Evolutionary conservation across 345 rosid genomes (phyloP).

Genomic region (Rhodomyrtus tomentosa): DNA sequence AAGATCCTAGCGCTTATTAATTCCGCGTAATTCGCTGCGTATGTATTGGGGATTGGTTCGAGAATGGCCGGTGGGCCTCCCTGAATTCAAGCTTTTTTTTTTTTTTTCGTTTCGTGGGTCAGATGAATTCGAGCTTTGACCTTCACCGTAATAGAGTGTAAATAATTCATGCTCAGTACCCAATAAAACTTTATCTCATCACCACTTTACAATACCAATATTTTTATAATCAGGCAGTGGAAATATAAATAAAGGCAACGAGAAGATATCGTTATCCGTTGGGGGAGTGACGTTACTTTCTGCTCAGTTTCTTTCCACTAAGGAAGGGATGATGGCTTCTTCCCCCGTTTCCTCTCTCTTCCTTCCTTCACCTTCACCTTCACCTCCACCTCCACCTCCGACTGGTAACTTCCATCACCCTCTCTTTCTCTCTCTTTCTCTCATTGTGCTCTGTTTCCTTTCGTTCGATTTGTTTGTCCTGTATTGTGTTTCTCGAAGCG

Average conservation of each 20-base stretch:
- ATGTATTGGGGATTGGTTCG: too few relatives aligned
- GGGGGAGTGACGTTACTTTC: neutral
- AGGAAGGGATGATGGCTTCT: conserved; percentile 27
- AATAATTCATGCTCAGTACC: too few relatives aligned
- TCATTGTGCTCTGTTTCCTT: neutral
- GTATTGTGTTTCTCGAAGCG: neutral
- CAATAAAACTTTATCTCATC: too few relatives aligned
- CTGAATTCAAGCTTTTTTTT: too few relatives aligned
- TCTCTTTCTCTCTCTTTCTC: neutral
- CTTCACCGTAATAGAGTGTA: too few relatives aligned
- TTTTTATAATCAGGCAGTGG: too few relatives aligned
- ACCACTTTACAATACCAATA: too few relatives aligned
- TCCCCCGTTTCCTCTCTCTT: conserved; percentile 42
- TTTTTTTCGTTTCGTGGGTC: too few relatives aligned
- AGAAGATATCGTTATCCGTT: conserved; percentile 53
- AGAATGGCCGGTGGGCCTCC: too few relatives aligned
- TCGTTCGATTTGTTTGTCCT: neutral
- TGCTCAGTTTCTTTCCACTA: neutral
- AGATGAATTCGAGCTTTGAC: too few relatives aligned
- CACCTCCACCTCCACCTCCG: neutral
- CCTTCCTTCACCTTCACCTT: conserved; percentile 15
- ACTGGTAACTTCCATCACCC: conserved; percentile 10
- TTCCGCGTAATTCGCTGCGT: too few relatives aligned
- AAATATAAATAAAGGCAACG: conserved; percentile 3
- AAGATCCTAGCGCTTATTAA: too few relatives aligned